These are phyloP conservation scores for Fusarium graminum DNA, from an alignment of 2,329 filamentous ascomycete genomes.

Conservation along the genomic window DNA sequence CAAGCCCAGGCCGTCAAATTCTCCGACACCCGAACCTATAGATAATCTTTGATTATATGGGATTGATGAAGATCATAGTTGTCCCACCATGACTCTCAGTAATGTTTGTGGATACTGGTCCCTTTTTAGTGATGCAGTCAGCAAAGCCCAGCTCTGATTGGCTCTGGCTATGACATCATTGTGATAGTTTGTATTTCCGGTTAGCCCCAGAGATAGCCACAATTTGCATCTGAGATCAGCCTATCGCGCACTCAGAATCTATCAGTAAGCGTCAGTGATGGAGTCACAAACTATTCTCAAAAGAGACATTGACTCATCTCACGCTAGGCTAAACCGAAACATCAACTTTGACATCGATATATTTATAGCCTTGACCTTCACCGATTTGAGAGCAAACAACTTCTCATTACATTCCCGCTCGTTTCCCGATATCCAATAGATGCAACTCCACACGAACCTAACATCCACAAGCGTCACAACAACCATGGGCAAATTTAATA, in stretches of 20 bases:
- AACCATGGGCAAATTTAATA: slow-evolving; percentile 25
- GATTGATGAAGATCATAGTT: too few species aligned
- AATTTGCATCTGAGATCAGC: background rate
- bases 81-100: background rate
- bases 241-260: background rate
- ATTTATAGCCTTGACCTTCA: background rate
- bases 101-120: rapidly evolving
- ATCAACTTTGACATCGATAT: background rate
- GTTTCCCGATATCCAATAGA: too few species aligned
- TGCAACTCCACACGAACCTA: too few species aligned
- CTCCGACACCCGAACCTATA: too few species aligned
- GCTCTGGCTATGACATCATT: slow-evolving; percentile 6
- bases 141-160: background rate
- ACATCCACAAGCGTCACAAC: background rate
- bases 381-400: rapidly evolving
- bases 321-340: too few species aligned
- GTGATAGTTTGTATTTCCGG: background rate
- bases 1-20: too few species aligned
- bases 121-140: background rate
- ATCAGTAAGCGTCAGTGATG: background rate
- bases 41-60: too few species aligned
- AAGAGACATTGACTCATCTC: slow-evolving; percentile 16
- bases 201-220: background rate
- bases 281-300: slow-evolving; percentile 3
- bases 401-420: background rate